Evolutionary conservation across 2,329 filamentous ascomycete species (phyloP).

Genomic region (Penicillium sp.): DNA sequence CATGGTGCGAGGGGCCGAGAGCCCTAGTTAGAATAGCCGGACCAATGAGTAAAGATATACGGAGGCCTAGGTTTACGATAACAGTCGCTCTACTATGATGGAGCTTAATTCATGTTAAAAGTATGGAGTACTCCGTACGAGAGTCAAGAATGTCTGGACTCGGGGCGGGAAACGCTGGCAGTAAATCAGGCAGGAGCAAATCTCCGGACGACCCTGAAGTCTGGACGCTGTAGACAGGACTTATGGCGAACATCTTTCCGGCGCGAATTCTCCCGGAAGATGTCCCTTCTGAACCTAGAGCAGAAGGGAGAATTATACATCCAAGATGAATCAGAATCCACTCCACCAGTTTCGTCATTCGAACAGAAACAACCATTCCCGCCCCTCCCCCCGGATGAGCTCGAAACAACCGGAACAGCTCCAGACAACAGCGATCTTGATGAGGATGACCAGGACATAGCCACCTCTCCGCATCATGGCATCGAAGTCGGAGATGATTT

Average conservation of each 20-base stretch:
- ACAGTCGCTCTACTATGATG: too few species aligned
- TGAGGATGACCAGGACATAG: constrained; percentile 35
- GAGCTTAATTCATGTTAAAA: too few species aligned
- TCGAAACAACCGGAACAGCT: constrained; percentile 21
- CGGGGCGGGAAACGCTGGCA: constrained; percentile 23
- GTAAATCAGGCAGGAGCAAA: constrained; percentile 6
- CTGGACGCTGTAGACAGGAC: neutral
- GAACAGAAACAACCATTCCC: constrained; percentile 43
- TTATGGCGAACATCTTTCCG: constrained; percentile 3
- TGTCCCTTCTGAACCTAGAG: constrained; percentile 20
- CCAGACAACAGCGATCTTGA: constrained; percentile 25
- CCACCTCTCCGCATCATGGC: constrained; percentile 35
- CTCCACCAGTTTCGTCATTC: constrained; percentile 20
- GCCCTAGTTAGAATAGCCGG: too few species aligned
- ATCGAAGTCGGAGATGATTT: constrained; percentile 42
- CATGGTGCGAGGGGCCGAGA: too few species aligned
- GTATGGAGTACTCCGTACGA: too few species aligned
- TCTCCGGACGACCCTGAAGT: neutral
- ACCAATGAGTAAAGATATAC: too few species aligned
- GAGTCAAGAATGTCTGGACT: too few species aligned
- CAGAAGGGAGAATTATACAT: constrained; percentile 7
- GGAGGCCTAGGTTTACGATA: too few species aligned
- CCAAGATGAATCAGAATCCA: constrained; percentile 16
- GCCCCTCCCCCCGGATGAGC: constrained; percentile 33
- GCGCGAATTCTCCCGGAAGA: constrained; percentile 9